Conservation (phyloP, 306 rosid genomes). For the Cercis canadensis region DNA sequence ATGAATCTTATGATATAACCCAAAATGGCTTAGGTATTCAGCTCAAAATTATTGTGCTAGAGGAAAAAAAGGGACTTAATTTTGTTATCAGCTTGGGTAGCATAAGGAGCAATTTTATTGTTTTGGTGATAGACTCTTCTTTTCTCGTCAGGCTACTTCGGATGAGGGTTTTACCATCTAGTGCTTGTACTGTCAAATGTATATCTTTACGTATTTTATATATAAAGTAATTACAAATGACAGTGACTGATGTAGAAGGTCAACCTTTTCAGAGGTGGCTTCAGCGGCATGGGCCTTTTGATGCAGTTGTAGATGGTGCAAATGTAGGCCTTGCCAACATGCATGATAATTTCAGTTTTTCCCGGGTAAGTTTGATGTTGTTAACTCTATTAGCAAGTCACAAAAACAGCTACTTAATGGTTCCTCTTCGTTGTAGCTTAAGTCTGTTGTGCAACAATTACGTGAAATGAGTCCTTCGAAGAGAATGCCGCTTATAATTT, state of each 20-base stretch:
- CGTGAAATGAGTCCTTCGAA: constrained; percentile 74
- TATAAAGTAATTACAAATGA: constrained; percentile 33
- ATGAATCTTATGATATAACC: no score
- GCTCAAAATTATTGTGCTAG: no score
- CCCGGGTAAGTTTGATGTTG: constrained; percentile 56
- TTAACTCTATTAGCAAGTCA: constrained; percentile 26
- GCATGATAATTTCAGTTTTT: constrained; percentile 56
- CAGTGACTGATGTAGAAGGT: constrained; percentile 55
- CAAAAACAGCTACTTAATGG: constrained; percentile 32
- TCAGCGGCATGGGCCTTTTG: constrained; percentile 76
- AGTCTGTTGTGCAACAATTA: constrained; percentile 59
- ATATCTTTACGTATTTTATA: no score
- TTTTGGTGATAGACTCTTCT: no score
- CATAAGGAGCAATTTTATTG: no score
- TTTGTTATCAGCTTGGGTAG: no score
- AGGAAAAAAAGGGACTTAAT: no score
- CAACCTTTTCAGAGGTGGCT: constrained; percentile 86
- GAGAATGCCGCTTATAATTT: constrained; percentile 83
- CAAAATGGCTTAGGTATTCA: no score
- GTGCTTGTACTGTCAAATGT: no score
- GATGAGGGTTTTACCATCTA: no score
- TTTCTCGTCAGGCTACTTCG: no score
- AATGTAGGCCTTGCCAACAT: constrained; percentile 65
- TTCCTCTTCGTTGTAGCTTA: constrained; percentile 67
- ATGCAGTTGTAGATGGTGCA: constrained; percentile 94